Conservation (phyloP, 108 stramenopile genomes). For the Nitzschia inconspicua region DNA sequence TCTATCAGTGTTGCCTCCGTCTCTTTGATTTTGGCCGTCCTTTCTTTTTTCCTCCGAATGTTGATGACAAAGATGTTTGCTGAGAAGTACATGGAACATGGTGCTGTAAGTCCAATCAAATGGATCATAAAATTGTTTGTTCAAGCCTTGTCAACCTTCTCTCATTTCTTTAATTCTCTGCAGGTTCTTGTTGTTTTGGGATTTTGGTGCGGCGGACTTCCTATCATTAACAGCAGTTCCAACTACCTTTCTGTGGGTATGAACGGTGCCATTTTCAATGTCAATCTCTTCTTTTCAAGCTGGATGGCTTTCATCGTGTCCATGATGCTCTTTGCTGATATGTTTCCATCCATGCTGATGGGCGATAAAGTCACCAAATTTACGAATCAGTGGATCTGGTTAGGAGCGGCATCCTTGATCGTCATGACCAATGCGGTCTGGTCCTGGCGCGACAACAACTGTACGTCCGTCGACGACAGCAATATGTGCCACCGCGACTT, state of each 20-base stretch:
- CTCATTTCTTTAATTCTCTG: neutral
- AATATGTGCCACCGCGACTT: conserved; percentile 11
- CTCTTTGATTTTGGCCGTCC: neutral
- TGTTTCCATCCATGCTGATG: no score
- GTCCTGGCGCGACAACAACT: no score
- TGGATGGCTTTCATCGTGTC: conserved; percentile 8
- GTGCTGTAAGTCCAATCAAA: neutral
- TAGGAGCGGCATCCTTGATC: conserved; percentile 1
- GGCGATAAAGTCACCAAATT: no score
- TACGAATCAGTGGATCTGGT: conserved; percentile 8
- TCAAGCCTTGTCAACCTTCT: neutral
- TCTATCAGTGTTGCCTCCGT: conserved; percentile 1
- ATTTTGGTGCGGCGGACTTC: conserved; percentile 9
- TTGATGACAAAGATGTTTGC: neutral
- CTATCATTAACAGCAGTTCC: no score
- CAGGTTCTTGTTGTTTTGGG: conserved; percentile 1
- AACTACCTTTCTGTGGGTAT: no score
- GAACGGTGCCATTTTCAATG: conserved; percentile 15
- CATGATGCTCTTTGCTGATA: conserved; percentile 1
- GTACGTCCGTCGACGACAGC: neutral
- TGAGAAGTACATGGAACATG: neutral
- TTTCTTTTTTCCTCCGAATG: neutral
- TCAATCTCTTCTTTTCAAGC: conserved; percentile 21
- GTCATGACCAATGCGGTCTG: neutral
- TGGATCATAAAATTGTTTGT: no score